Base-by-base conservation (phyloP, 805 yeast genomes). In the Jamesozyma hellenica region DNA sequence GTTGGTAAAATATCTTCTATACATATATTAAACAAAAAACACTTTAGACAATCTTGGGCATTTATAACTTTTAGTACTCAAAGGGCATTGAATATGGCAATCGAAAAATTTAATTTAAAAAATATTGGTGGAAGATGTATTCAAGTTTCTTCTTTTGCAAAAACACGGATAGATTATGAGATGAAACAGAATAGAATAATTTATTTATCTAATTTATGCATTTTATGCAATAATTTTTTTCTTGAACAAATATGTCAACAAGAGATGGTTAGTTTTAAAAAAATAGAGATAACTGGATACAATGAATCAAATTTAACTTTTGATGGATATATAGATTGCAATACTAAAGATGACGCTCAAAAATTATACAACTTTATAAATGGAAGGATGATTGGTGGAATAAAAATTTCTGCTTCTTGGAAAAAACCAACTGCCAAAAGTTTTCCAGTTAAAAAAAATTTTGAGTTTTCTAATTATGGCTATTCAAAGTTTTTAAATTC, bases 41-140 rank as follows among this genome's bases (percentile, higher is more conserved):
- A 43, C 28, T 40, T 46, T 18, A 47, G 48, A 12, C 47, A 58
- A 14, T 35, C 47, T 6, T 56, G 61, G 59, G 69, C 66, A 6
- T 67, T 65, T 45, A 57, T 68, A 3, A 66, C 35, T 7, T 28
- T 14, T 13, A 12, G 13, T 5, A 21, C n/a, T 3, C 6, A 4
- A 4, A 4, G 6, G 5, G 10, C 25, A 7, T 7, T 23, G 12
- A 14, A 21, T 10, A 21, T 4, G 4, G 35, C 35, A 19, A 7
- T 33, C 23, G 10, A 6, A 11, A 23, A 21, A 14, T 14, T 33
- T 8, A 23, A 33, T 30, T 9, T 9, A 30, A 13, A 6, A 7
- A 30, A 14, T 4, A 14, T 30, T 12, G 15, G 15, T 6, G 19
- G 19, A 7, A 14, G 13, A 30, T 16, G 4, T 13, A 30, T 30